Base-by-base conservation (phyloP, 768 basidiomycete genomes). In the Tulasnella sp. region DNA sequence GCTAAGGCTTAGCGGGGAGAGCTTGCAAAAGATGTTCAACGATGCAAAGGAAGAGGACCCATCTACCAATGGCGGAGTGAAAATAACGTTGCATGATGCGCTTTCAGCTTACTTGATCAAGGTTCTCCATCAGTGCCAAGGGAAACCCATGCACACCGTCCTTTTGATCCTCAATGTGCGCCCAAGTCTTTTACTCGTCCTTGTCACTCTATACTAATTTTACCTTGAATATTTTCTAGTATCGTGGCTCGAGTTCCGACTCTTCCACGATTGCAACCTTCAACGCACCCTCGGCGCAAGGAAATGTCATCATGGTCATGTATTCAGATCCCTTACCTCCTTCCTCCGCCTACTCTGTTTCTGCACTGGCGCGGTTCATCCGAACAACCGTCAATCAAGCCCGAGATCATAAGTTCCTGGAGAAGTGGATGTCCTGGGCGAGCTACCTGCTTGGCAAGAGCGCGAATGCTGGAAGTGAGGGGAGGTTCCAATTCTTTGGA, bases 351-450 rank as follows among this genome's bases (percentile, higher is more conserved):
- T 40, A 0, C 5, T 79, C n/a, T 57, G 67, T 55, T 35, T 78
- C 61, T n/a, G 61, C 61, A 5, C 51, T 79, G 32, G 78, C 79
- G 23, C 67, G 26, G 26, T 44, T 61, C n/a, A 72, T 79, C 4
- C 78, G 79, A 40, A n/a, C n/a, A 35, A 71, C 79, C 51, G 79
- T 80, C 46, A 71, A 42, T 7, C 70, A 26, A 13, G 79, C 78
- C 11, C 80, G 78, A 18, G 73, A 79, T 13, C 78, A 79, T 10
- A 55, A 79, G 48, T 74, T 79, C 42, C 26, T 74, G 7, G 69
- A 73, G 39, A 75, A 44, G 71, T 79, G 44, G 35, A 67, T 80
- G 37, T 32, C 72, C 9, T 61, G 48, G 42, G 79, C 79, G 11
- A 70, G 75, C 16, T 57, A 39, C n/a, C 70, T 40, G 32, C 72